A percentile compares a stretch with the other conserved stretches of the same genome.
Evolutionary conservation across 1,139 yeast genomes (phyloP).

Genomic region (Pichia sp.): DNA sequence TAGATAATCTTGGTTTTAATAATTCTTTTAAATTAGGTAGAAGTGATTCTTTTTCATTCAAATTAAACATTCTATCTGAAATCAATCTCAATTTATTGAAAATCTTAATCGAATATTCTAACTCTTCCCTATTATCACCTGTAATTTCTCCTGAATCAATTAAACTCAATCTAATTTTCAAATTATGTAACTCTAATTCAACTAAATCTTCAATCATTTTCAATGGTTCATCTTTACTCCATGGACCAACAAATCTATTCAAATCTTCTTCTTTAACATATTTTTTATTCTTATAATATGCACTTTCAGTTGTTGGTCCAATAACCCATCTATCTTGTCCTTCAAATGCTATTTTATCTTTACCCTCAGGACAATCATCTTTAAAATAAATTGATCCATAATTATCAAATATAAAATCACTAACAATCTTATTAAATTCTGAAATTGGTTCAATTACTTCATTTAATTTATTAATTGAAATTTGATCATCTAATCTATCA

Average conservation of each 20-base stretch:
- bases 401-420: conserved; percentile 51
- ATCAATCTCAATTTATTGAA: conserved; percentile 52
- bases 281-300: conserved; percentile 62
- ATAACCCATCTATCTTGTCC: conserved; percentile 79
- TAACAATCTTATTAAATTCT: conserved; percentile 47
- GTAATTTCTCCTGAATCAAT: conserved; percentile 45
- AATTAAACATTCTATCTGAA: conserved; percentile 49
- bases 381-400: conserved; percentile 78
- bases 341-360: conserved; percentile 43
- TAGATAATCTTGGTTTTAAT: conserved; percentile 63
- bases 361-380: conserved; percentile 38
- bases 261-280: conserved; percentile 39
- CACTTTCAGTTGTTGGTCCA: conserved; percentile 82
- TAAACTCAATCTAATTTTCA: conserved; percentile 46
- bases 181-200: conserved; percentile 56
- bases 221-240: conserved; percentile 51
- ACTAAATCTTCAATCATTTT: conserved; percentile 61
- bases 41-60: conserved; percentile 31
- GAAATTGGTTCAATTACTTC: conserved; percentile 56
- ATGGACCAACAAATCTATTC: conserved; percentile 62
- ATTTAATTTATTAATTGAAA: conserved; percentile 40
- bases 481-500: conserved; percentile 33
- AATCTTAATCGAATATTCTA: conserved; percentile 39
- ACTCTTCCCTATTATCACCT: conserved; percentile 30
- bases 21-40: conserved; percentile 51